phyloP scores from a whole-genome alignment of 371 early-diverging fungal species.

The Batkoa obscura region DNA sequence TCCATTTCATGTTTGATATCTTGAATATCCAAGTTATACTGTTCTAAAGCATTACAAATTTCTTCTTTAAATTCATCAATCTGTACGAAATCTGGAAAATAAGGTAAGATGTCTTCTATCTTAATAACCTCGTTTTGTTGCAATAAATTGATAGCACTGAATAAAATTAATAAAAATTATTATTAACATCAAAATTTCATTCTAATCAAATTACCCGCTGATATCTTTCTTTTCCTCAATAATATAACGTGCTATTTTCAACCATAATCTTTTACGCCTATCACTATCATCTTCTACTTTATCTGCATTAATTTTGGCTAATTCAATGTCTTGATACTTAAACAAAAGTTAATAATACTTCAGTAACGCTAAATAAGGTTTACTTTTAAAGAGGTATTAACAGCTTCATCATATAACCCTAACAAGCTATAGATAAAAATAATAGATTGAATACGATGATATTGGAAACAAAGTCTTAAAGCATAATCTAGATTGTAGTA shows the following conservation, averaged over 20 bases:
- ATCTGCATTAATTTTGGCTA: constrained; percentile 77
- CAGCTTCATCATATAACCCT: constrained; percentile 72
- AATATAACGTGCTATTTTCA: constrained; percentile 76
- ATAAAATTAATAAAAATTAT: neutral
- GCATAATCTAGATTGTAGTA: constrained; percentile 77
- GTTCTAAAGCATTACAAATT: constrained; percentile 62
- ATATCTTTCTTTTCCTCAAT: constrained; percentile 64
- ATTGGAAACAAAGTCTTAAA: constrained; percentile 54
- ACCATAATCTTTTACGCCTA: constrained; percentile 73
- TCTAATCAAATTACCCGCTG: constrained; percentile 26
- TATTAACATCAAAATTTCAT: neutral
- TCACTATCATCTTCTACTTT: constrained; percentile 68
- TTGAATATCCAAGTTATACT: constrained; percentile 62
- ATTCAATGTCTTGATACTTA: constrained; percentile 59
- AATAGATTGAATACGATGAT: constrained; percentile 51
- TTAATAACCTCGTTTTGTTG: constrained; percentile 61
- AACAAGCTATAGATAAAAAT: constrained; percentile 67
- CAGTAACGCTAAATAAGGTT: neutral
- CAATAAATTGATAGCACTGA: constrained; percentile 63
- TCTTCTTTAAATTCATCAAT: constrained; percentile 92
- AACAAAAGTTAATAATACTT: neutral
- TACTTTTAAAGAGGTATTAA: constrained; percentile 61
- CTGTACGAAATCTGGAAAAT: constrained; percentile 82
- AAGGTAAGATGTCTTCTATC: constrained; percentile 86
- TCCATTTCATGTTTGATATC: constrained; percentile 73